Evolutionary conservation across 352 stramenopile genomes (phyloP).

Genomic region (Saprolegnia parasitica): DNA sequence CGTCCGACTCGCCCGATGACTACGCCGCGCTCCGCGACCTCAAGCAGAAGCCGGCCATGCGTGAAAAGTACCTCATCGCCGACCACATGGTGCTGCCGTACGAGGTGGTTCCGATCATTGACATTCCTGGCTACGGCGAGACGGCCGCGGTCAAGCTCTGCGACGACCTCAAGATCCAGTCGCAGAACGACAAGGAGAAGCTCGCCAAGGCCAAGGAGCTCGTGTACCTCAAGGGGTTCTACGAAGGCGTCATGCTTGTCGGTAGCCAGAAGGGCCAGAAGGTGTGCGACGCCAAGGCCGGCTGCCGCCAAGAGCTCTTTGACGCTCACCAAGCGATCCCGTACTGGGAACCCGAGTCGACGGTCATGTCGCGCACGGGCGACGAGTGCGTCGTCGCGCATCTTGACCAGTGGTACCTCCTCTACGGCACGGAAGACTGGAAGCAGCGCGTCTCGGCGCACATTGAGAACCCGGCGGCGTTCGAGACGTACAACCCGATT

Average conservation of each 20-base stretch:
- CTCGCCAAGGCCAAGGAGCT: conserved; percentile 97
- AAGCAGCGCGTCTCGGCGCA: conserved; percentile 93
- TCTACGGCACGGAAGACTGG: conserved; percentile 98
- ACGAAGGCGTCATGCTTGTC: conserved; percentile 97
- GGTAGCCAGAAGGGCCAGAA: conserved; percentile 94
- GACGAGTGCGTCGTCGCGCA: conserved; percentile 99
- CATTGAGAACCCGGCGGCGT: conserved; percentile 88
- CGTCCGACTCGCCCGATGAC: conserved; percentile 98
- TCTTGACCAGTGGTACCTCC: conserved; percentile 99
- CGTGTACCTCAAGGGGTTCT: conserved; percentile 99
- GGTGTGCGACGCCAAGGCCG: conserved; percentile 97
- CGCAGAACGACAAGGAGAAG: conserved; percentile 99
- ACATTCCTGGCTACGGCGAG: conserved; percentile 98
- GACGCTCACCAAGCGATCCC: conserved; percentile 90
- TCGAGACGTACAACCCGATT: conserved; percentile 93
- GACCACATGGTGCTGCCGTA: conserved; percentile 98
- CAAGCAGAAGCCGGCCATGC: conserved; percentile 97
- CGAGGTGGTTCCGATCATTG: conserved; percentile 99
- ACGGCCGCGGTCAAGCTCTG: conserved; percentile 94
- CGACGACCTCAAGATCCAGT: conserved; percentile 97
- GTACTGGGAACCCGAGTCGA: conserved; percentile 99
- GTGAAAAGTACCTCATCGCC: conserved; percentile 97
- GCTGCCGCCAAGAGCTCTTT: conserved; percentile 96
- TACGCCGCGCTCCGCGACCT: conserved; percentile 98
- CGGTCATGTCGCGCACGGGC: conserved; percentile 94